Evolutionary conservation across 1,139 yeast species (phyloP), one percentile per base, ranked within the genome.

Genomic region (Zygoascus hellenicus): DNA sequence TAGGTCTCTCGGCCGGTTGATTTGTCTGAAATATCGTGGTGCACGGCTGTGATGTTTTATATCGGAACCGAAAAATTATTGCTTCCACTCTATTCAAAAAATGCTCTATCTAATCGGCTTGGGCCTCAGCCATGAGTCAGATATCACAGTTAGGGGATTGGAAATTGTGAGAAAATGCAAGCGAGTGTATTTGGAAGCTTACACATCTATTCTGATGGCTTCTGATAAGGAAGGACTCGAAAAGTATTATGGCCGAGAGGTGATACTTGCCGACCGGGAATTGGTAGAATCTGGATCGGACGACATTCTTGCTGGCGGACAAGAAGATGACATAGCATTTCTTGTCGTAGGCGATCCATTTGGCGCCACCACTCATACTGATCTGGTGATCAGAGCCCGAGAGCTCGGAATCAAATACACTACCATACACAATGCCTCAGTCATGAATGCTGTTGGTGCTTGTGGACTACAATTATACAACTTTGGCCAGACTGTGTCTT

Each of bases 321-420:
- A 84, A 40, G 51, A 49, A 16, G 92, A 86, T 48, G 96, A 89
- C 62, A 76, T 92, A 62, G 97, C 97, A 1, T 89, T 92, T 59
- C 72, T 92, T 56, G 98, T 92, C 15, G 98, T 92, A 22, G 98
- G 98, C 35, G 98, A 92, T 64, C 96, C 95, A 32, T 90, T 88
- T 64, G 98, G 98, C 31, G 98, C 98, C 38, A 92, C 98, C 4
- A 92, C 98, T 0, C 98, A 92, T 66, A 88, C 97, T 0, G 98
- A 92, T 68, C 73, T 82, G 53, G 47, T 39, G 10, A 19, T 46
- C 37, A 33, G 45, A 28, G 49, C 46, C 17, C 33, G 46, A 37
- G 44, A 46, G 28, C 39, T 45, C 6, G 80, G 79, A 1, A 87
- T 92, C 61, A 71, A 76, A 48, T 88, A 86, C 40, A 94, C 86